Base-by-base conservation (phyloP, 106 monocot genomes). In the Narthecium ossifragum region DNA sequence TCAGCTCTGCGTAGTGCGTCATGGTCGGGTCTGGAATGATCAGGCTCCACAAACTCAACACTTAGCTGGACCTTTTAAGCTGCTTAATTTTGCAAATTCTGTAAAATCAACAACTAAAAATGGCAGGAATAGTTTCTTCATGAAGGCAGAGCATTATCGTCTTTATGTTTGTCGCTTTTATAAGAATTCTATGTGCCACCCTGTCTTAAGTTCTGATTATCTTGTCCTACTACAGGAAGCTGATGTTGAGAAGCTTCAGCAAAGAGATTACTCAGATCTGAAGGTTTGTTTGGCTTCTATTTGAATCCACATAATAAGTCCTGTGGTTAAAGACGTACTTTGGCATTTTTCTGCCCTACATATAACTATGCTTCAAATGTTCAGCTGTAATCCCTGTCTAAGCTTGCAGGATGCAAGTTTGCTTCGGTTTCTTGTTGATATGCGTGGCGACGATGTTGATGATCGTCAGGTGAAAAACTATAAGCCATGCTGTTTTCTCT, bases 361-460 rank as follows among this genome's bases (percentile, higher is more conserved):
- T n/a, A n/a, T n/a, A n/a, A n/a, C n/a, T n/a, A n/a, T n/a, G n/a
- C n/a, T n/a, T n/a, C n/a, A n/a, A n/a, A n/a, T n/a, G n/a, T n/a
- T n/a, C n/a, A n/a, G n/a, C n/a, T n/a, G n/a, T n/a, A n/a, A n/a
- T n/a, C n/a, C n/a, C n/a, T n/a, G n/a, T 39, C 6, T 30, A 48
- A 14, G 25, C 66, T 72, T 70, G 57, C 55, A 99, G 98, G 98
- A 99, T 82, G 82, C 77, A 56, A 99, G 98, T 73, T 62, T 99
- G 57, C 75, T 98, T 32, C 72, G 91, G 23, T 98, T 98, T 73
- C 74, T 98, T 74, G 98, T 98, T 65, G 98, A 98, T 69, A 91
- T 98, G 98, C 72, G 91, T 20, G 91, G 91, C 20, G 98, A 60
- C 67, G 91, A 98, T 77, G 98, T 91, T 70, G 84, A 91, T 79